Base-by-base conservation (phyloP, 805 yeast species). In the Spathaspora girioi region DNA sequence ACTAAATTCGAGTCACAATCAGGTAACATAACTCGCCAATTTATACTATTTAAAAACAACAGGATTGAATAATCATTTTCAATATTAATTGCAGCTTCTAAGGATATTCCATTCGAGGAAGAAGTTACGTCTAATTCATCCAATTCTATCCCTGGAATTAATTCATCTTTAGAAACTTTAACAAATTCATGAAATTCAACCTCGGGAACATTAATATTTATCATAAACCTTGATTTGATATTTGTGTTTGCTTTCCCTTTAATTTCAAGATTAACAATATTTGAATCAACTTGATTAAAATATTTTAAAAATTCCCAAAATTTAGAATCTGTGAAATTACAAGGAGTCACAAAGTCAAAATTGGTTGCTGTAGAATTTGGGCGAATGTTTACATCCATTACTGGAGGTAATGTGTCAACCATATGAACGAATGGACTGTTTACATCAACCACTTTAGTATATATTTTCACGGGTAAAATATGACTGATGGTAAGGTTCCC, bases 21-120 rank as follows among this genome's bases (percentile, higher is more conserved):
- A 23, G 59, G 52, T 2, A 71, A 44, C 9, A 60, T 56, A 1
- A 70, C 38, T 41, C 64, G 61, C 73, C 71, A 67, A 44, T 62
- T 58, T 12, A 67, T 58, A 7, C 58, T 31, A 6, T 52, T 60
- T 8, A 70, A 43, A 3, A 52, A 43, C 11, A 61, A 54, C 2
- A 51, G 48, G 15, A 66, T 38, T 0, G 68, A 64, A n/a, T 61
- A 49, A 9, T 49, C 53, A 12, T 50, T 53, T 3, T 53, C 54
- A 2, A 60, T 40, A 6, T 45, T 38, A 2, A 48, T 11, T 12
- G 14, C 10, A 5, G 53, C 49, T 26, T 41, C 32, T 15, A 50
- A 12, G 3, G 31, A 5, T 12, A 53, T 48, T 6, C n/a, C 17
- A 2, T 44, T 43, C 2, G 35, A 23, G 1, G 50, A 42, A 6